A percentile compares a stretch with the other conserved stretches of the same genome.
Conservation (phyloP, 306 rosid genomes). For the Cucumis hystrix region DNA sequence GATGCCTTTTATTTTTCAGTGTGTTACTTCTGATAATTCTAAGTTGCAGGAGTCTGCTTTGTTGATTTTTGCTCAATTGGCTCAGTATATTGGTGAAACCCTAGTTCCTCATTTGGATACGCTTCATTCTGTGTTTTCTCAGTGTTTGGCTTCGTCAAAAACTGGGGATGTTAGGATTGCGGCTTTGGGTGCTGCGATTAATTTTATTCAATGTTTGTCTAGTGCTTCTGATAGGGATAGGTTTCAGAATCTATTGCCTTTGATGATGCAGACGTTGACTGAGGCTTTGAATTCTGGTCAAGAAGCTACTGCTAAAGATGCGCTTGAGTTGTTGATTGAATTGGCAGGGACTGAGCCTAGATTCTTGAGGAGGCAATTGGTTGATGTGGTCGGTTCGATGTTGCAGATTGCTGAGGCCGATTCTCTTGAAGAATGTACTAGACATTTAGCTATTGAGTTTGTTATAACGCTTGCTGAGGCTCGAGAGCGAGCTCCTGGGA, state of each 20-base stretch:
- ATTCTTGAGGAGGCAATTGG: constrained; percentile 75
- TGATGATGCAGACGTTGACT: constrained; percentile 81
- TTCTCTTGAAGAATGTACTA: constrained; percentile 72
- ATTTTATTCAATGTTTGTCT: constrained; percentile 79
- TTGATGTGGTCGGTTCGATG: constrained; percentile 86
- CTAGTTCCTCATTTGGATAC: constrained; percentile 65
- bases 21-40: constrained; percentile 68
- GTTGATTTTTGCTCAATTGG: constrained; percentile 73
- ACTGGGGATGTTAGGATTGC: constrained; percentile 70
- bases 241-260: constrained; percentile 84
- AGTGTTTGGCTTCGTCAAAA: constrained; percentile 34
- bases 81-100: constrained; percentile 83
- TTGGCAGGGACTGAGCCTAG: constrained; percentile 87
- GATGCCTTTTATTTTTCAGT: constrained; percentile 78
- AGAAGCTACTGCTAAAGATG: constrained; percentile 91
- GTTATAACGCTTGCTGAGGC: constrained; percentile 93
- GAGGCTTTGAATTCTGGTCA: constrained; percentile 81
- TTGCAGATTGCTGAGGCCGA: constrained; percentile 86
- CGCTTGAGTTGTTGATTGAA: constrained; percentile 78
- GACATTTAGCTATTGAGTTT: constrained; percentile 88
- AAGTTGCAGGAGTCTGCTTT: constrained; percentile 78
- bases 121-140: constrained; percentile 60
- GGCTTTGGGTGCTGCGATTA: constrained; percentile 79
- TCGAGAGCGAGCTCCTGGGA: constrained; percentile 87
- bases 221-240: constrained; percentile 67